Percentiles rank a stretch among this genome's conserved stretches.
These are phyloP conservation scores for Aspergillus quadricinctus DNA, from an alignment of 2,329 filamentous ascomycete species.

Conservation along the genomic window DNA sequence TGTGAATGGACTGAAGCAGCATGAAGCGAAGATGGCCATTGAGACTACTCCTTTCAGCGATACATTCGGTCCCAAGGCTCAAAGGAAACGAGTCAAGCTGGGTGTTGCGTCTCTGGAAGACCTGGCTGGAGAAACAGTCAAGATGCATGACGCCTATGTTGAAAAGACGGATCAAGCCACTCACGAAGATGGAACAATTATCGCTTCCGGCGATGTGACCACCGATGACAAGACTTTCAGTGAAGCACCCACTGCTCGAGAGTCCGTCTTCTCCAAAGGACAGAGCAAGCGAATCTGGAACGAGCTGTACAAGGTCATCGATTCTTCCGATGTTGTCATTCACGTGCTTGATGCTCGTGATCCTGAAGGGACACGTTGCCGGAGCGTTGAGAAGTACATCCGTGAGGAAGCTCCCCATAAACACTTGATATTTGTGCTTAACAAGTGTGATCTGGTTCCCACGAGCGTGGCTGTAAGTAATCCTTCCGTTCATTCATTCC, in stretches of 20 bases:
- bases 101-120: slow-evolving; percentile 77
- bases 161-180: slow-evolving; percentile 76
- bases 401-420: slow-evolving; percentile 92
- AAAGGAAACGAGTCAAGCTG: slow-evolving; percentile 88
- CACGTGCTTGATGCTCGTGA: slow-evolving; percentile 89
- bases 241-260: slow-evolving; percentile 57
- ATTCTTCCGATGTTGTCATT: slow-evolving; percentile 93
- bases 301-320: slow-evolving; percentile 91
- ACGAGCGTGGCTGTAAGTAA: slow-evolving; percentile 89
- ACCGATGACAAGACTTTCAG: slow-evolving; percentile 44
- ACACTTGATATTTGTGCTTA: slow-evolving; percentile 83
- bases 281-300: slow-evolving; percentile 97
- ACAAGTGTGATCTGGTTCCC: slow-evolving; percentile 90
- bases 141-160: slow-evolving; percentile 75
- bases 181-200: slow-evolving; percentile 67
- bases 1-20: slow-evolving; percentile 82
- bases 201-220: slow-evolving; percentile 50
- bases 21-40: slow-evolving; percentile 89
- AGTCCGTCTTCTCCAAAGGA: slow-evolving; percentile 89
- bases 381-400: slow-evolving; percentile 88
- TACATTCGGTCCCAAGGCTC: slow-evolving; percentile 89
- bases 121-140: slow-evolving; percentile 72
- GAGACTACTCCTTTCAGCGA: slow-evolving; percentile 81
- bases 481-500: slow-evolving; percentile 8
- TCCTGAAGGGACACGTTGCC: slow-evolving; percentile 83